phyloP scores from a whole-genome alignment of 164 flowering plant genomes.

The Vitis amurensis region DNA sequence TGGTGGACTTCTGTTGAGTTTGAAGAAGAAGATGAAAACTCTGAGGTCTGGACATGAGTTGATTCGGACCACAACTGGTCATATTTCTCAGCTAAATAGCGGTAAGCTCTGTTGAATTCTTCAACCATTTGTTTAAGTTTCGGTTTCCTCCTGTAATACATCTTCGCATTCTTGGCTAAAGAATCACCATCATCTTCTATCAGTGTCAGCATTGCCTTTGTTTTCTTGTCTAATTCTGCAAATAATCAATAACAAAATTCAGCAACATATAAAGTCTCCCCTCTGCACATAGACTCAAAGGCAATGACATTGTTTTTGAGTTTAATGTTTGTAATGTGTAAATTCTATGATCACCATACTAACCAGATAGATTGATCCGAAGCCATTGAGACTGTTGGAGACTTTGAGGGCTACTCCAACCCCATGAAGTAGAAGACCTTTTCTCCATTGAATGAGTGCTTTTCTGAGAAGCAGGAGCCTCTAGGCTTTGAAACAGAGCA shows the following conservation, averaged over 20 bases:
- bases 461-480: neutral
- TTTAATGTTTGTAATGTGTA: too few relatives aligned
- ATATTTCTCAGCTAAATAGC: slow-evolving; percentile 31
- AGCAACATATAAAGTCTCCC: too few relatives aligned
- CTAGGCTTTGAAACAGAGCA: neutral
- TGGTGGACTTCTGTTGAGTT: neutral
- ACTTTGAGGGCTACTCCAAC: slow-evolving; percentile 6
- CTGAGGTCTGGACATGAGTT: neutral
- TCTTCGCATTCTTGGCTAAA: slow-evolving; percentile 23
- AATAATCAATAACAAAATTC: neutral
- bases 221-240: slow-evolving; percentile 36
- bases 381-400: slow-evolving; percentile 39
- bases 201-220: slow-evolving; percentile 27
- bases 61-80: slow-evolving; percentile 24
- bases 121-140: slow-evolving; percentile 29
- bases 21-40: slow-evolving; percentile 22
- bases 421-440: neutral
- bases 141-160: slow-evolving; percentile 5
- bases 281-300: too few relatives aligned
- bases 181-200: slow-evolving; percentile 31
- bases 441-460: slow-evolving; percentile 6
- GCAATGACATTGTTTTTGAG: too few relatives aligned
- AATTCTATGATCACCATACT: neutral
- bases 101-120: slow-evolving; percentile 33
- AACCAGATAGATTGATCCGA: slow-evolving; percentile 37